These are phyloP conservation scores for Alopecurus myosuroides DNA, from an alignment of 176 grass and related monocot species.

Conservation along the genomic window DNA sequence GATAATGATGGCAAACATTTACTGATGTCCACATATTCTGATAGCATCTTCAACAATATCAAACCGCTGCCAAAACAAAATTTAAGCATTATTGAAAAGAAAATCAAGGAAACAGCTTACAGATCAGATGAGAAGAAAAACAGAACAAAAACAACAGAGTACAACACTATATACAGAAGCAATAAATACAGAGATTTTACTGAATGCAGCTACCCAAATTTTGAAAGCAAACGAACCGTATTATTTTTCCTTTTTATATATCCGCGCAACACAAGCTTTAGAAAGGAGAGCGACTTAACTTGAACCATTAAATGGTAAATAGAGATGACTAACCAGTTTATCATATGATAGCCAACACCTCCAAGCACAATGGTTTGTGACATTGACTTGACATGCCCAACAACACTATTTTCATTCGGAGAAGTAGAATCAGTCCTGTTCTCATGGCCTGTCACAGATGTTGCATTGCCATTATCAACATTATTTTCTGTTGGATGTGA, in stretches of 20 bases:
- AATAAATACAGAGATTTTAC: conserved; percentile 10
- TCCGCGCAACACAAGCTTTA: background rate
- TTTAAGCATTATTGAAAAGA: conserved; percentile 9
- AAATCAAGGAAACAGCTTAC: background rate
- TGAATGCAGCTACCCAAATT: background rate
- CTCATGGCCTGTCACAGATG: conserved; percentile 38
- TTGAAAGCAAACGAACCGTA: conserved; percentile 4
- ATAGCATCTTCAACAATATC: conserved; percentile 97
- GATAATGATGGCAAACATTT: conserved; percentile 94
- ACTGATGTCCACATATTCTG: conserved; percentile 96
- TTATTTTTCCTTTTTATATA: background rate
- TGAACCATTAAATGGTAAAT: conserved; percentile 16
- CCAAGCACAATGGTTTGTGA: conserved; percentile 75
- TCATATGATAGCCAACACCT: conserved; percentile 98
- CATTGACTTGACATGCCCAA: conserved; percentile 36
- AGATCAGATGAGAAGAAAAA: background rate
- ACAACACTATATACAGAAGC: background rate
- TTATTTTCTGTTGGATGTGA: conserved; percentile 37
- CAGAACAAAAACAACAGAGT: conserved; percentile 14
- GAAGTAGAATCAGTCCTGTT: conserved; percentile 49
- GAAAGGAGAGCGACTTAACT: background rate
- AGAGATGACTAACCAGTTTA: conserved; percentile 97
- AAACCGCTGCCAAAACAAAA: conserved; percentile 68
- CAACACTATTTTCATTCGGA: conserved; percentile 46
- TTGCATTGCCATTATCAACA: conserved; percentile 49